Evolutionary conservation across 192 early-diverging fungal genomes (phyloP).

Genomic region (Chytriomyces confervae): DNA sequence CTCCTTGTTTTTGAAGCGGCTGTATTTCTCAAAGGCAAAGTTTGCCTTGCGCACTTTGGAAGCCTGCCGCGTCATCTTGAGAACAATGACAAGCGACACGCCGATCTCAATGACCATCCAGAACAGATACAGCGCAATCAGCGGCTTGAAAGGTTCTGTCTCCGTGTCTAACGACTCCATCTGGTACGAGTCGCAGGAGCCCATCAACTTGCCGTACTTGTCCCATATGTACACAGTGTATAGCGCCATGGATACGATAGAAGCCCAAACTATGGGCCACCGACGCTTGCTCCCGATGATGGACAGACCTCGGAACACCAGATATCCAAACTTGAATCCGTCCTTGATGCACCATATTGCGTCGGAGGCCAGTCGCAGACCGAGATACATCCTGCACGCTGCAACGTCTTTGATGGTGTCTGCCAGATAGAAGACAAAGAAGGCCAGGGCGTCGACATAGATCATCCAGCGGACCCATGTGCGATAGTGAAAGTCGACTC

Average conservation of each 20-base stretch:
- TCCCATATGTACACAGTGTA: conserved; percentile 7
- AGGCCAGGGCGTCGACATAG: conserved; percentile 39
- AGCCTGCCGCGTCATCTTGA: conserved; percentile 12
- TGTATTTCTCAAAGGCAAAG: conserved; percentile 28
- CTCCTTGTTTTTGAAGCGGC: conserved; percentile 20
- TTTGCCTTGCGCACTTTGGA: conserved; percentile 2
- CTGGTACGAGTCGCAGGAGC: background rate
- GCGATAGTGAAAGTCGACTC: conserved; percentile 22
- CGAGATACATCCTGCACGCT: background rate
- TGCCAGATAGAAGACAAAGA: conserved; percentile 28
- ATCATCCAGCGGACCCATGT: conserved; percentile 37
- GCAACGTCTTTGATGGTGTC: conserved; percentile 3
- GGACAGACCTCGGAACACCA: conserved; percentile 17
- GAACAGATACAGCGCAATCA: conserved; percentile 24
- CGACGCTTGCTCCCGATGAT: conserved; percentile 28
- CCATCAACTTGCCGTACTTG: background rate
- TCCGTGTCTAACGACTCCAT: background rate
- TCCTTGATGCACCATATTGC: conserved; percentile 19
- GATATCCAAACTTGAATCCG: conserved; percentile 23
- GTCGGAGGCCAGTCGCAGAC: background rate
- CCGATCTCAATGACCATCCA: conserved; percentile 26
- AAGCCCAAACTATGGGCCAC: conserved; percentile 17
- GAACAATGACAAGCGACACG: conserved; percentile 12
- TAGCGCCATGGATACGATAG: background rate
- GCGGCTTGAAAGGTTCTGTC: background rate